Base-by-base conservation (phyloP, 164 flowering plant genomes). In the Vitis cinerea region DNA sequence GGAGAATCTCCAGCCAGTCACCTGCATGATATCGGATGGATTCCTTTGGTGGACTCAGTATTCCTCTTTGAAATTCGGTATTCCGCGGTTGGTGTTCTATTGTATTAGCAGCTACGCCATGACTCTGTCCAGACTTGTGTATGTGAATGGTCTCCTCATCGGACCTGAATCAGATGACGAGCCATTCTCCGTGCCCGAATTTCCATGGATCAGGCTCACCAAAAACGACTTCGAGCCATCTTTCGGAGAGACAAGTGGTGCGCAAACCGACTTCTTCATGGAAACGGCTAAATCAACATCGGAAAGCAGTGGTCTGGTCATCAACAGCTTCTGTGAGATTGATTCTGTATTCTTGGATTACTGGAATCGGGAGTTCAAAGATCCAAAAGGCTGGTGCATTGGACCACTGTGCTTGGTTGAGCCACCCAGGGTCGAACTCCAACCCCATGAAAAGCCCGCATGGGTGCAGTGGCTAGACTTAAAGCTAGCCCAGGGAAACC, bases 1-100 rank as follows among this genome's bases (percentile, higher is more conserved):
- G 4, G 52, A 66, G 16, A 23, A 37, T 19, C 74, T 86, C 0
- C 80, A 76, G 3, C 71, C 50, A 1, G 75, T 75, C 50, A 71
- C 64, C 50, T 79, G 75, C 79, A 72, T 86, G 44, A 70, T 86
- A 5, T 79, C 90, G 9, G 88, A 86, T 17, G 78, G 81, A 4
- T 86, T 86, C 61, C 83, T 86, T 11, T 65, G 78, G 53, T 86
- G 89, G 89, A 86, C 86, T 9, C 60, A 27, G 1, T 61, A 75
- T 0, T 77, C 86, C 0, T 84, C 84, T 1, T 3, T 59, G 5
- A 79, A 72, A 59, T 75, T 86, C 19, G 77, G 79, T 4, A 61
- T 86, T 44, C 86, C 86, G 0, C 60, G 89, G 31, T 29, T 82
- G 4, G 68, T 30, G 1, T 80, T 79, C 61, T 67, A 64, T n/a